phyloP scores from a whole-genome alignment of 2,329 filamentous ascomycete species.

The Dactylonectria estremocensis region DNA sequence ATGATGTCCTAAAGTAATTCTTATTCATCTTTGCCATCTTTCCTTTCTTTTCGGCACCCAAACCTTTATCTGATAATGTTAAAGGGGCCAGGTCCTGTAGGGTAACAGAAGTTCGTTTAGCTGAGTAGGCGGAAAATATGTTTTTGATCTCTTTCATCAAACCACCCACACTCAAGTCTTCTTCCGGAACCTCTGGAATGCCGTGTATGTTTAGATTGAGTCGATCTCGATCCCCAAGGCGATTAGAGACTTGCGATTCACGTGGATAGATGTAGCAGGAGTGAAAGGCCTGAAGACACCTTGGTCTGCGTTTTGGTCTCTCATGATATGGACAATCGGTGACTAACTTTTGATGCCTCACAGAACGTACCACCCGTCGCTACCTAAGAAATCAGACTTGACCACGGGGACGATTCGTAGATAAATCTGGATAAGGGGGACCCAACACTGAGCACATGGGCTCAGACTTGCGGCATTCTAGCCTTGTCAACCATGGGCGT shows the following conservation, averaged over 20 bases:
- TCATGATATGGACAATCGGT: neutral
- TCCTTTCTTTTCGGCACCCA: neutral
- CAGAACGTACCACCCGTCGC: constrained; percentile 13
- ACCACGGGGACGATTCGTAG: neutral
- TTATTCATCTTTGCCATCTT: neutral
- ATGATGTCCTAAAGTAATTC: neutral
- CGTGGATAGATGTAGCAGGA: neutral
- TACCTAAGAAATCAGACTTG: constrained; percentile 11
- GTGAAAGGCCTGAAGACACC: neutral
- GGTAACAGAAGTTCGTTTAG: neutral
- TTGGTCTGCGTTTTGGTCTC: neutral
- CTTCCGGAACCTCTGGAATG: neutral
- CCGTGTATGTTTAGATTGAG: neutral
- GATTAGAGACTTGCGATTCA: neutral
- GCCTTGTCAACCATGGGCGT: no score
- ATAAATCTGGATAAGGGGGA: neutral
- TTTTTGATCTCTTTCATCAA: neutral
- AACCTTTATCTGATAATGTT: no score
- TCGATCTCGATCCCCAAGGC: neutral
- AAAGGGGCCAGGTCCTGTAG: neutral
- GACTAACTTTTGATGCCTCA: constrained; percentile 6
- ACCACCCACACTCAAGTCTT: neutral
- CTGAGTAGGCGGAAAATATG: neutral
- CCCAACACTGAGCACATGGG: no score
- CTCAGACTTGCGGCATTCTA: no score